Evolutionary conservation across 495 filamentous ascomycete genomes (phyloP), one percentile per base, ranked within the genome.

Genomic region (Oidiodendron maius): DNA sequence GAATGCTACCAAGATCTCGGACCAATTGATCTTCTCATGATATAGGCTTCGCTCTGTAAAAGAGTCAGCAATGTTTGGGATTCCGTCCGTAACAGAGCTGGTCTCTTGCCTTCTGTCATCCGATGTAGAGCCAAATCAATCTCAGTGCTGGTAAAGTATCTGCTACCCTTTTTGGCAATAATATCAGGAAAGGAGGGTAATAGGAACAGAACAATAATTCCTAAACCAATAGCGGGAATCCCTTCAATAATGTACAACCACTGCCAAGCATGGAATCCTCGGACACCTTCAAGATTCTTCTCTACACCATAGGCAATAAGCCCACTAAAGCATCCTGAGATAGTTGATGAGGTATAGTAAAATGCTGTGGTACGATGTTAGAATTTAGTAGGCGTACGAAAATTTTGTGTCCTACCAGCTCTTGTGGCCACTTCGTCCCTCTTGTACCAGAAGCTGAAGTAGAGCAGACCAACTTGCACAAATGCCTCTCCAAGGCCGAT

Each of bases 261-360:
- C 43, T 73, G 69, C 72, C 74, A 77, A 9, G 70, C 64, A 0
- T 62, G 60, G 28, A 71, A 34, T 12, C 74, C 74, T 2, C 60
- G 66, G 2, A 64, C 50, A 22, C 70, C 71, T 16, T 59, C 61
- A 11, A 78, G 50, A 1, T 68, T 70, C 10, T 58, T 56, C 17
- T 74, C 53, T 26, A 77, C 72, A 21, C 48, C 51, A 24, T 59
- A 61, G 13, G 64, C 58, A 10, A 80, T 69, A 2, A 80, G 62
- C 1, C 77, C 77, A 0, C 72, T 71, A 56, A 82, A 78, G 1
- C 76, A 64, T 2, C 76, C 76, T 13, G 76, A 75, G 45, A 67
- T 78, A 63, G 46, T 21, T 0, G 41, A 25, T 3, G 40, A 42
- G 15, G 39, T 25, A 46, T 55, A 55, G 11, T 39, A 55, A 0